Evolutionary conservation across 1,284 basidiomycete species (phyloP).

Genomic region (Leccinum fallax): DNA sequence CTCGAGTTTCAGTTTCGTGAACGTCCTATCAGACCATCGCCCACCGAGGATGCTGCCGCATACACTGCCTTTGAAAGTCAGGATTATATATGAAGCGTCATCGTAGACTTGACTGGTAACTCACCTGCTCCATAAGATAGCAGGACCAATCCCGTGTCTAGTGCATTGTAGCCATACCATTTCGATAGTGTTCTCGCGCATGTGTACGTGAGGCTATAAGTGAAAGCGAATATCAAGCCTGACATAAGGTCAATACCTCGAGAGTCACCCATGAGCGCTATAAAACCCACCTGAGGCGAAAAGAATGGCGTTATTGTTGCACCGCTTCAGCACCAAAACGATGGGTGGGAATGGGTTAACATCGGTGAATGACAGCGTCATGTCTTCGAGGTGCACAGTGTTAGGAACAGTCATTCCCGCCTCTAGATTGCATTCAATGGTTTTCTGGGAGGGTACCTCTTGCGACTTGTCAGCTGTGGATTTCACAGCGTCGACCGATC

Average conservation of each 20-base stretch:
- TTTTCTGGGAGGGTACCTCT: background rate
- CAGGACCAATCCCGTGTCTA: constrained; percentile 77
- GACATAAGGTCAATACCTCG: constrained; percentile 4
- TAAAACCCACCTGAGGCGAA: constrained; percentile 40
- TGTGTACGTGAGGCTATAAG: constrained; percentile 72
- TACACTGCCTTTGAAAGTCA: constrained; percentile 54
- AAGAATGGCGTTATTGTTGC: constrained; percentile 71
- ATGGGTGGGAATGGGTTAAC: constrained; percentile 75
- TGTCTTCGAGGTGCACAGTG: constrained; percentile 33
- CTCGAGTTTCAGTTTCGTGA: constrained; percentile 54
- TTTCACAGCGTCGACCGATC: background rate
- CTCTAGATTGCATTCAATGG: constrained; percentile 9
- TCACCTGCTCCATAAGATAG: constrained; percentile 71
- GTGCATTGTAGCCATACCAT: constrained; percentile 68
- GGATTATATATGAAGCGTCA: background rate
- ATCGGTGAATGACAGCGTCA: constrained; percentile 66
- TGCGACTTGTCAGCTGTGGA: constrained; percentile 5
- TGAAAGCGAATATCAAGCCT: constrained; percentile 74
- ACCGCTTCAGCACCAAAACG: constrained; percentile 55
- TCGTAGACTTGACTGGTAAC: constrained; percentile 14
- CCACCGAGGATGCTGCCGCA: constrained; percentile 77
- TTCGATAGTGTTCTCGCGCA: constrained; percentile 69
- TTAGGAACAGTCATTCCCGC: background rate
- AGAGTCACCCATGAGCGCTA: background rate
- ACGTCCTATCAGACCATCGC: constrained; percentile 71